Evolutionary conservation across 2,329 filamentous ascomycete genomes (phyloP).

Genomic region (Leptographium galeiforme): DNA sequence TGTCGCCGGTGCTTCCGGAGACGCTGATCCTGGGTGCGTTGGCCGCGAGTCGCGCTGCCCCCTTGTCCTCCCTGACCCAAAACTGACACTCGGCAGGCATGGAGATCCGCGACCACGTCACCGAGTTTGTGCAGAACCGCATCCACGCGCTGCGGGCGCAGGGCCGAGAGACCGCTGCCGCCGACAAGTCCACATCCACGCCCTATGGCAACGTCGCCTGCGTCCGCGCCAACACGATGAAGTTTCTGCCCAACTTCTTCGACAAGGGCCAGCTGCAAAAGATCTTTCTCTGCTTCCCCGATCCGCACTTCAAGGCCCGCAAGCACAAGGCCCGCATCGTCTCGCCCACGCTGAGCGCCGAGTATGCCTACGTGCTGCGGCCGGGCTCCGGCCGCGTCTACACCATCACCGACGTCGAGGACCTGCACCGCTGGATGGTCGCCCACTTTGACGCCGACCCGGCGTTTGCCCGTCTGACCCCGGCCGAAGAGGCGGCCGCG

Average conservation of each 20-base stretch:
- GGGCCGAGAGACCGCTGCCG: slow-evolving; percentile 18
- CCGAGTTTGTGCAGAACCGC: slow-evolving; percentile 79
- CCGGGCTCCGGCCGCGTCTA: slow-evolving; percentile 74
- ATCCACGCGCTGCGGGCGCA: slow-evolving; percentile 68
- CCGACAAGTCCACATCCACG: slow-evolving; percentile 13
- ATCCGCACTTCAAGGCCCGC: slow-evolving; percentile 92
- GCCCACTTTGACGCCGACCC: slow-evolving; percentile 67
- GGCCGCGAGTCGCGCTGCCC: too few species aligned
- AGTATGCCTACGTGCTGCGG: slow-evolving; percentile 78
- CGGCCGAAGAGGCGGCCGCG: slow-evolving; percentile 43
- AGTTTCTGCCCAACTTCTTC: slow-evolving; percentile 99
- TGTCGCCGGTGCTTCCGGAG: slow-evolving; percentile 69
- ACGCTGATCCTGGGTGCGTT: slow-evolving; percentile 63
- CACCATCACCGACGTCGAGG: slow-evolving; percentile 94
- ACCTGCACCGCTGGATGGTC: slow-evolving; percentile 88
- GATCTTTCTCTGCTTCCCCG: slow-evolving; percentile 96
- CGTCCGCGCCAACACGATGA: slow-evolving; percentile 92
- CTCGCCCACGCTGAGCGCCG: slow-evolving; percentile 72
- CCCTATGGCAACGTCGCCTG: slow-evolving; percentile 79
- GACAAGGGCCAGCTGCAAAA: slow-evolving; percentile 65
- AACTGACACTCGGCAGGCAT: slow-evolving; percentile 42
- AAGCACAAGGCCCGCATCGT: slow-evolving; percentile 98
- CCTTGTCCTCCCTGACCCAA: too few species aligned
- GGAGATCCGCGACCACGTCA: slow-evolving; percentile 84
- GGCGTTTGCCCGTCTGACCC: slow-evolving; percentile 58